phyloP scores from a whole-genome alignment of 306 rosid species.

The Malus sylvestris region DNA sequence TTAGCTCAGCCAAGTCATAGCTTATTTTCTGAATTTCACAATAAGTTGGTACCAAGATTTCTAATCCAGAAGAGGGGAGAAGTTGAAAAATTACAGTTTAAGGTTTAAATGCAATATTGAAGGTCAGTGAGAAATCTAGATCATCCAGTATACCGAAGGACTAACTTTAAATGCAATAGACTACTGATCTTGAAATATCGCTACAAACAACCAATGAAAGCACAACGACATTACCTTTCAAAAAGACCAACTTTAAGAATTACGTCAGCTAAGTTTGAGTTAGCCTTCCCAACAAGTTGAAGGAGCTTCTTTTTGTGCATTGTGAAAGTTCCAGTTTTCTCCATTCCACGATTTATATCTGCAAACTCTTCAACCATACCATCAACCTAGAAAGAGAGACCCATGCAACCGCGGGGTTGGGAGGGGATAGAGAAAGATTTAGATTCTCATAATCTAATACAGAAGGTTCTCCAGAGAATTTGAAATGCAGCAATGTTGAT shows the following conservation, averaged over 20 bases:
- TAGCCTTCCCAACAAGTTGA: constrained; percentile 97
- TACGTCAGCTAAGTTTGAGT: constrained; percentile 86
- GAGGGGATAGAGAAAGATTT: background rate
- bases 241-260: constrained; percentile 97
- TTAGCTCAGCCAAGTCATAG: background rate
- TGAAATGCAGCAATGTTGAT: background rate
- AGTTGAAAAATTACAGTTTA: background rate
- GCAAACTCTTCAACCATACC: constrained; percentile 91
- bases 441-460: constrained; percentile 2
- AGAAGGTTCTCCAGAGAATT: background rate
- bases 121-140: background rate
- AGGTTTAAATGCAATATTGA: background rate
- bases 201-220: background rate
- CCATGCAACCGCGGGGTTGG: background rate
- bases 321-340: constrained; percentile 93
- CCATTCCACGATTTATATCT: constrained; percentile 91
- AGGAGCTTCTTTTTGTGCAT: constrained; percentile 96
- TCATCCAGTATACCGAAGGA: background rate
- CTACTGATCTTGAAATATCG: background rate
- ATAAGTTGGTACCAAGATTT: background rate
- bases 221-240: constrained; percentile 59
- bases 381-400: constrained; percentile 58
- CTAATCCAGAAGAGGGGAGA: constrained; percentile 1
- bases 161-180: background rate
- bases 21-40: background rate